Evolutionary conservation across 768 basidiomycete species (phyloP).

Genomic region (Pleurotus sapidus): DNA sequence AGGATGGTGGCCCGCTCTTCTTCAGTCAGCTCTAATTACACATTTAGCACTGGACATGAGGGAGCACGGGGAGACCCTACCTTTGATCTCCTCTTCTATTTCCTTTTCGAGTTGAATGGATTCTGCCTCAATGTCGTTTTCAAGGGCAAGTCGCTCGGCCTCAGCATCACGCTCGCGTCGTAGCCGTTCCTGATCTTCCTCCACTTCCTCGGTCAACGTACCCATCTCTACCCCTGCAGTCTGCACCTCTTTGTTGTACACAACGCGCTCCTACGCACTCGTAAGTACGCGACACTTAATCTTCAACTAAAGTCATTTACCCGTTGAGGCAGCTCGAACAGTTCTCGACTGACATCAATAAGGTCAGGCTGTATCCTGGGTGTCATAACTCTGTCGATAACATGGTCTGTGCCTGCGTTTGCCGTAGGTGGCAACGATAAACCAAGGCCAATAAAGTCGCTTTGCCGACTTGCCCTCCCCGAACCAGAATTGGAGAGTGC

Average conservation of each 20-base stretch:
- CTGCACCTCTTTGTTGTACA: conserved; percentile 84
- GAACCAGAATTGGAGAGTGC: conserved; percentile 40
- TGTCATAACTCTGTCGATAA: conserved; percentile 66
- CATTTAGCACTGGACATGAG: not conserved
- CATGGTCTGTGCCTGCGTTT: conserved; percentile 62
- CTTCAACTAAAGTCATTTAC: conserved; percentile 33
- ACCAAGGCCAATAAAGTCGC: conserved; percentile 48
- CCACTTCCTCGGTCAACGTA: conserved; percentile 50
- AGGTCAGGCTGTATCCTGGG: conserved; percentile 71
- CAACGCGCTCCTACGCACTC: conserved; percentile 60
- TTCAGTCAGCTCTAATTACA: conserved; percentile 69
- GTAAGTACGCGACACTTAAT: not conserved
- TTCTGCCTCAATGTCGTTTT: conserved; percentile 81
- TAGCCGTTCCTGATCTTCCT: conserved; percentile 73
- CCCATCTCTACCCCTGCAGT: conserved; percentile 67
- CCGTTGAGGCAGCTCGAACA: conserved; percentile 88
- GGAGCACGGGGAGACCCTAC: conserved; percentile 28
- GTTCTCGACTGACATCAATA: conserved; percentile 86
- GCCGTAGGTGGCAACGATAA: conserved; percentile 43
- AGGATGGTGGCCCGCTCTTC: conserved; percentile 83
- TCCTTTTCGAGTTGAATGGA: conserved; percentile 81
- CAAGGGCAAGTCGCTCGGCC: conserved; percentile 63
- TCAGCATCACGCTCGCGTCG: conserved; percentile 67
- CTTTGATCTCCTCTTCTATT: conserved; percentile 84
- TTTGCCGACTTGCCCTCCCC: conserved; percentile 68